Percentiles rank a stretch among this genome's conserved stretches.
phyloP scores from a whole-genome alignment of 176 grass and related monocot genomes.

The Aegilops longissima region DNA sequence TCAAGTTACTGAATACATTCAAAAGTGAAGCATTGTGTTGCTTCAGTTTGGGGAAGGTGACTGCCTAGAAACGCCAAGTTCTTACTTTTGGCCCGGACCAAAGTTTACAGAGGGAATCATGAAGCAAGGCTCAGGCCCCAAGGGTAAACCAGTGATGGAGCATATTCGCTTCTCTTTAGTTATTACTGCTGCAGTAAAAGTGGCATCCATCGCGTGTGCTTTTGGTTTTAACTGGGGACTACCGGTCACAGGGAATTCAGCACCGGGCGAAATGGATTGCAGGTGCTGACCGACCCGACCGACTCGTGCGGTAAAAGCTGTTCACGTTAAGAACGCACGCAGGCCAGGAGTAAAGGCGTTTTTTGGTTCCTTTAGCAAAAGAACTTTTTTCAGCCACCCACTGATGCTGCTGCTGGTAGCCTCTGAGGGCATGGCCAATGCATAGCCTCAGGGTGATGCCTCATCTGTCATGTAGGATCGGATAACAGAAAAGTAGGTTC shows the following conservation, averaged over 20 bases:
- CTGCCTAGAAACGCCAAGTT: not conserved
- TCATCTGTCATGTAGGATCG: too few relatives aligned
- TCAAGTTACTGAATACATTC: too few relatives aligned
- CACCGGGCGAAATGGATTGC: conserved; percentile 35
- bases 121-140: not conserved
- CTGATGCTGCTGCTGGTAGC: conserved; percentile 7
- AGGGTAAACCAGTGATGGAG: not conserved
- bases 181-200: conserved; percentile 28
- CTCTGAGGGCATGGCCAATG: not conserved
- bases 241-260: conserved; percentile 33
- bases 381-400: not conserved
- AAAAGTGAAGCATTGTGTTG: not conserved
- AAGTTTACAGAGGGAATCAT: not conserved
- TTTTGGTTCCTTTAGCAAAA: conserved; percentile 63
- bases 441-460: too few relatives aligned
- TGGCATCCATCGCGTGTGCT: not conserved
- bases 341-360: conserved; percentile 38
- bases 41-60: not conserved
- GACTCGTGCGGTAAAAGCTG: conserved; percentile 48
- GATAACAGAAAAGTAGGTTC: too few relatives aligned
- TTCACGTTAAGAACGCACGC: conserved; percentile 38
- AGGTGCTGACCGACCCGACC: conserved; percentile 8
- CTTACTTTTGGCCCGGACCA: not conserved
- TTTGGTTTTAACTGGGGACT: conserved; percentile 14
- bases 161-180: conserved; percentile 29